phyloP scores from a whole-genome alignment of 2,329 filamentous ascomycete species.

The Karstenula rhodostoma region DNA sequence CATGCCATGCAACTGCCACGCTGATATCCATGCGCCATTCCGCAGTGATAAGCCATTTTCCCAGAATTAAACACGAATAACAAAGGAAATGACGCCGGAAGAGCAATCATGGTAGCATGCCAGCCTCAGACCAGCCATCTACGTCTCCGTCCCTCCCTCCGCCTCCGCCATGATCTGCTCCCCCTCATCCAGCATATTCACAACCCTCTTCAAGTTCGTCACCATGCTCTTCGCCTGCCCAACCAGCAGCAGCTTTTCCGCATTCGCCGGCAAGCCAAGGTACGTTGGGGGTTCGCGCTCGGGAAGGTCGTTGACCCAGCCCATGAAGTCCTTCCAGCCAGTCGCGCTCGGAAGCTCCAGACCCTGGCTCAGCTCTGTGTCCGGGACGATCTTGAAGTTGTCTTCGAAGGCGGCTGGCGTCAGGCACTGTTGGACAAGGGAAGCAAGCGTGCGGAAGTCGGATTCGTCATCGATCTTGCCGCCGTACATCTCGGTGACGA shows the following conservation, averaged over 20 bases:
- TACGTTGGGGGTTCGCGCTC: conserved; percentile 97
- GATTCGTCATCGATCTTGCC: conserved; percentile 94
- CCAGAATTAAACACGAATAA: neutral
- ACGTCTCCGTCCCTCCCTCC: conserved; percentile 20
- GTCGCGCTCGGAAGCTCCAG: conserved; percentile 83
- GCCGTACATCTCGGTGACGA: conserved; percentile 94
- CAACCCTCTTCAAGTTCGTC: conserved; percentile 82
- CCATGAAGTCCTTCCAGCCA: conserved; percentile 82
- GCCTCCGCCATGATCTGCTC: conserved; percentile 84
- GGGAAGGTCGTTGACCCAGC: conserved; percentile 90
- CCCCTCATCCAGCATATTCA: conserved; percentile 88
- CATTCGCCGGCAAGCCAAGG: conserved; percentile 90
- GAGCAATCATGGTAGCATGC: neutral
- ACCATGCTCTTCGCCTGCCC: conserved; percentile 88
- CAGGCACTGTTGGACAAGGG: conserved; percentile 79
- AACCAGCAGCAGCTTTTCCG: conserved; percentile 92
- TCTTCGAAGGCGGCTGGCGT: conserved; percentile 91
- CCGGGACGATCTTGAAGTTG: conserved; percentile 84
- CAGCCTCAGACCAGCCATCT: neutral
- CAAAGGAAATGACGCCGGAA: conserved; percentile 13
- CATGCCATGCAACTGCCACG: conserved; percentile 3
- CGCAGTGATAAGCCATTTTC: neutral
- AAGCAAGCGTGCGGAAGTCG: conserved; percentile 77
- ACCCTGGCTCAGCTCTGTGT: conserved; percentile 61
- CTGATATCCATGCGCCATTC: neutral